phyloP scores from a whole-genome alignment of 192 early-diverging fungal species.

The Coemansia sp. region DNA sequence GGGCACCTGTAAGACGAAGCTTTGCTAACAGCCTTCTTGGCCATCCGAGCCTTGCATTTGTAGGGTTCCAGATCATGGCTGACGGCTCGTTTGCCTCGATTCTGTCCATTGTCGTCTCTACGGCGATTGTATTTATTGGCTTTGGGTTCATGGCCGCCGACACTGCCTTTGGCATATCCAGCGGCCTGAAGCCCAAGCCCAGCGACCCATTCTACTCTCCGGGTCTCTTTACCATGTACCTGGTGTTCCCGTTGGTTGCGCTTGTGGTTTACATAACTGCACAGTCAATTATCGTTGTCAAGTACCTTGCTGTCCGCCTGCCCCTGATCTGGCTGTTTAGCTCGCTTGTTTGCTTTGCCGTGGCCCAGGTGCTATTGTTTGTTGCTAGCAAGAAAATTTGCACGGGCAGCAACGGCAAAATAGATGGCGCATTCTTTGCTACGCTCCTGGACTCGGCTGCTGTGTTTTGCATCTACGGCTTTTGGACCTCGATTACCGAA shows the following conservation, averaged over 20 bases:
- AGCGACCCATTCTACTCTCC: constrained; percentile 42
- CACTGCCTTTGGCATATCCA: constrained; percentile 51
- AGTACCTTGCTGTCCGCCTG: constrained; percentile 45
- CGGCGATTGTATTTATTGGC: constrained; percentile 35
- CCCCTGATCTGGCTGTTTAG: constrained; percentile 46
- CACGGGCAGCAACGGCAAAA: constrained; percentile 38
- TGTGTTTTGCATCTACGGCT: constrained; percentile 50
- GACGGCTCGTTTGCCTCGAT: constrained; percentile 53
- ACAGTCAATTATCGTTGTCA: constrained; percentile 47
- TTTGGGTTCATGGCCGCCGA: constrained; percentile 54
- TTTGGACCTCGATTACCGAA: constrained; percentile 59
- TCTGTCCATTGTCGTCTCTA: constrained; percentile 32
- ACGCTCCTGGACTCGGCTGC: constrained; percentile 53
- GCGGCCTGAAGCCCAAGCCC: constrained; percentile 43
- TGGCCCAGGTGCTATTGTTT: constrained; percentile 50
- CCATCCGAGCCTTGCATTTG: not conserved
- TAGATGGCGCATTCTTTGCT: constrained; percentile 58
- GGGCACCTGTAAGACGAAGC: not conserved
- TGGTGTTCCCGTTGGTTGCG: constrained; percentile 50
- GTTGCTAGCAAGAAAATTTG: constrained; percentile 54
- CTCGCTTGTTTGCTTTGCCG: constrained; percentile 45
- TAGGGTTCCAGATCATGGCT: constrained; percentile 54
- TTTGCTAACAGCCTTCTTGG: not conserved
- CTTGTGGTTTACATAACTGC: constrained; percentile 34
- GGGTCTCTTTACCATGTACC: constrained; percentile 48